A percentile compares a stretch with the other conserved stretches of the same genome.
Evolutionary conservation across 345 rosid genomes (phyloP).

Genomic region (Aethionema arabicum): DNA sequence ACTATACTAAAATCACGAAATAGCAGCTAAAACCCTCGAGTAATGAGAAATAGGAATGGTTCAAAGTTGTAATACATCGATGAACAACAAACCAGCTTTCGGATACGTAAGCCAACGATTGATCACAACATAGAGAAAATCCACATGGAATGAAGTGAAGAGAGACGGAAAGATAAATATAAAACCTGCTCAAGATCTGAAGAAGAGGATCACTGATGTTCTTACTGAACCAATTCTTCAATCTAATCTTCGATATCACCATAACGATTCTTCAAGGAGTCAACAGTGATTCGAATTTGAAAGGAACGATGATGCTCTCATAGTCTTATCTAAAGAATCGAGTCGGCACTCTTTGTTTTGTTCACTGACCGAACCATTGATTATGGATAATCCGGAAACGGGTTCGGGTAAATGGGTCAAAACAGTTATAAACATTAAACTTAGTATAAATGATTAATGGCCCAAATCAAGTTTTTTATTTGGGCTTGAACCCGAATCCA

Average conservation of each 20-base stretch:
- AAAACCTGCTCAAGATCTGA: constrained; percentile 69
- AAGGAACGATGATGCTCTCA: background rate
- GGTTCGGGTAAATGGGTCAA: constrained; percentile 18
- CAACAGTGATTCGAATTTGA: background rate
- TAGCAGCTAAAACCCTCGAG: background rate
- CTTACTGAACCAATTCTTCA: constrained; percentile 49
- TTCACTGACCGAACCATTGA: constrained; percentile 9
- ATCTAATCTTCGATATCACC: constrained; percentile 39
- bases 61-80: background rate
- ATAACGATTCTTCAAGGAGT: constrained; percentile 19
- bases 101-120: background rate
- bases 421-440: background rate
- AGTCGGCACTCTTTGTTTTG: background rate
- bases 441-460: constrained; percentile 1
- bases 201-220: constrained; percentile 71
- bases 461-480: background rate
- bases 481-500: background rate
- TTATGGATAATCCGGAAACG: background rate
- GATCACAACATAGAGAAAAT: background rate
- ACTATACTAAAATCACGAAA: background rate
- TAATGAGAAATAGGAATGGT: constrained; percentile 2
- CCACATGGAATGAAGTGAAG: constrained; percentile 3
- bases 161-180: background rate
- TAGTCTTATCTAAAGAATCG: constrained; percentile 1
- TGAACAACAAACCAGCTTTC: constrained; percentile 1